Conservation (phyloP, 2,329 filamentous ascomycete species). For the Ilyonectria robusta region DNA sequence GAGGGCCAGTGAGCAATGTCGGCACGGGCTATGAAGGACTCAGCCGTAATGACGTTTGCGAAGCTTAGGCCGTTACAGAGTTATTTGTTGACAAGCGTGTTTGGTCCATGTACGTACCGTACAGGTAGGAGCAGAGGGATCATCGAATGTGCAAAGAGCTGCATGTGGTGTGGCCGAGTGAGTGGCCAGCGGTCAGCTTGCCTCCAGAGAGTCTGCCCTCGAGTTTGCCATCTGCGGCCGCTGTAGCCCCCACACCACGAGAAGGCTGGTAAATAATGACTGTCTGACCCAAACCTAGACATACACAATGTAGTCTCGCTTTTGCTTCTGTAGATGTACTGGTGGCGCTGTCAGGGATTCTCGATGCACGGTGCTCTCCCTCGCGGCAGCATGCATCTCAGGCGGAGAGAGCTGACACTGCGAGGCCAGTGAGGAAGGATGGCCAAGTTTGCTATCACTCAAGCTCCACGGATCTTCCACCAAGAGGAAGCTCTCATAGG, state of each 20-base stretch:
- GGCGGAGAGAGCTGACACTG: not conserved
- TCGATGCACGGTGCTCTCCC: not conserved
- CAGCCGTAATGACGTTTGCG: not conserved
- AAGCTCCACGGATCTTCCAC: not conserved
- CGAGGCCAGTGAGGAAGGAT: not conserved
- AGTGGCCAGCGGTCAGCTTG: not conserved
- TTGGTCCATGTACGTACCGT: not conserved
- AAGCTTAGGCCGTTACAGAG: not conserved
- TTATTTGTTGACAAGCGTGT: not conserved
- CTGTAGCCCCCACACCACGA: not conserved
- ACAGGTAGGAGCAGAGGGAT: not conserved
- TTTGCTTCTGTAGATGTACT: not conserved
- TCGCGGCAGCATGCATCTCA: not conserved
- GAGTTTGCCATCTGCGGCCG: not conserved
- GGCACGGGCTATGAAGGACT: constrained; percentile 30
- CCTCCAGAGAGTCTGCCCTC: not conserved
- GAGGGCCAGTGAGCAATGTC: not conserved
- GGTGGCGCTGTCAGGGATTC: not conserved
- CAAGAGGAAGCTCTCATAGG: not conserved
- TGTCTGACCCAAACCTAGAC: not conserved
- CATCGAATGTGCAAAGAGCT: not conserved
- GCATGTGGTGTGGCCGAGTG: not conserved
- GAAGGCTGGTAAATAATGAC: not conserved
- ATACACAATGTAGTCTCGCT: not conserved
- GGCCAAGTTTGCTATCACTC: not conserved